Evolutionary conservation across 345 rosid species (phyloP).

Genomic region (Populus ilicifolia): DNA sequence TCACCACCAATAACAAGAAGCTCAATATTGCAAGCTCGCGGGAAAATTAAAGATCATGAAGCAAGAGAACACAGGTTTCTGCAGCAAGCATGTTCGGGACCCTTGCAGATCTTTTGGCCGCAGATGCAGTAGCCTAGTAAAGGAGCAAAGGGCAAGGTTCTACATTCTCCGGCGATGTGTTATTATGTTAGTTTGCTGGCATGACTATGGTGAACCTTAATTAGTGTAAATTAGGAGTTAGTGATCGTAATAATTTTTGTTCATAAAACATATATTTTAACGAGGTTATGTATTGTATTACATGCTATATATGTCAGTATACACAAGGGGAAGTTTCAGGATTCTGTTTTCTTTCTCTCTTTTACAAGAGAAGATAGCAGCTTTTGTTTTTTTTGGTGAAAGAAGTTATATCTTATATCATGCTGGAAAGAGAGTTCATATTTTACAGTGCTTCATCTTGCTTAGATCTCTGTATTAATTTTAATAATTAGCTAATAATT

Average conservation of each 20-base stretch:
- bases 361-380: neutral
- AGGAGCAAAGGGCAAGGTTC: slow-evolving; percentile 56
- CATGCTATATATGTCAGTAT: neutral
- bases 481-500: neutral
- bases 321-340: neutral
- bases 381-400: neutral
- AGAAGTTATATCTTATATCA: neutral
- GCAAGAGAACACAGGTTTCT: slow-evolving; percentile 26
- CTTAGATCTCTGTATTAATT: neutral
- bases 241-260: neutral
- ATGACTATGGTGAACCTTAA: slow-evolving; percentile 35
- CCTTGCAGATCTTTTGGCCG: slow-evolving; percentile 40
- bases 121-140: slow-evolving; percentile 43
- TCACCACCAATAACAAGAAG: neutral
- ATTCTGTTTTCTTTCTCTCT: neutral
- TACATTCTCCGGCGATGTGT: slow-evolving; percentile 66
- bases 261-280: neutral
- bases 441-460: neutral
- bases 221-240: neutral
- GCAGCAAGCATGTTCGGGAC: slow-evolving; percentile 25
- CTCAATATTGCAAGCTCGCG: neutral
- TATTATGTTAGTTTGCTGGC: slow-evolving; percentile 60
- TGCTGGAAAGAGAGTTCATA: neutral
- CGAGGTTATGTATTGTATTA: neutral
- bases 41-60: slow-evolving; percentile 8